phyloP scores from a whole-genome alignment of 257 asterid species.

The Nicotiana attenuata region DNA sequence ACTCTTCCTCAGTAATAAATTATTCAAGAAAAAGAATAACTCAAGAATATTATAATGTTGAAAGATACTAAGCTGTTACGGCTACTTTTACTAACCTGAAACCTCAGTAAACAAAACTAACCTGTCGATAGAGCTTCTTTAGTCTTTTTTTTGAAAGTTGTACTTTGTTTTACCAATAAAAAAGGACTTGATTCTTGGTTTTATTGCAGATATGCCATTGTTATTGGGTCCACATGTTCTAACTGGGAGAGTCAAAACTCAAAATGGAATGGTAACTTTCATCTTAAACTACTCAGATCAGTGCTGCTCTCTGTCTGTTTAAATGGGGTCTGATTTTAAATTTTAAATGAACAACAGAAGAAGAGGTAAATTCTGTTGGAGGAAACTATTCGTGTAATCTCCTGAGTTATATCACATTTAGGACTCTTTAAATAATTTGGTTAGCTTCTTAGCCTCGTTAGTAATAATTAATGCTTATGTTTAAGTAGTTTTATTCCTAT shows the following conservation, averaged over 20 bases:
- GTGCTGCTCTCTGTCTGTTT: neutral
- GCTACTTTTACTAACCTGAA: neutral
- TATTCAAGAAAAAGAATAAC: neutral
- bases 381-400: neutral
- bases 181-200: neutral
- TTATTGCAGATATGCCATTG: conserved; percentile 2
- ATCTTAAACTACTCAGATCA: neutral
- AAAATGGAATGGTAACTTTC: neutral
- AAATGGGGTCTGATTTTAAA: neutral
- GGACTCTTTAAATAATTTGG: neutral
- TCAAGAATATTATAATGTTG: no score
- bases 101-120: neutral
- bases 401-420: neutral
- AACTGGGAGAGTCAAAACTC: neutral
- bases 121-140: neutral
- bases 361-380: neutral
- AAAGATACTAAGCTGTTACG: no score
- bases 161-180: neutral
- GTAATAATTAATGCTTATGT: neutral
- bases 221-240: neutral
- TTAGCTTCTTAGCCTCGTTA: neutral
- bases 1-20: neutral
- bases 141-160: neutral
- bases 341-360: neutral
- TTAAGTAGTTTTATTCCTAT: neutral